These are phyloP conservation scores for Starmera stellimalicola DNA, from an alignment of 1,139 yeast species.

Conservation along the genomic window DNA sequence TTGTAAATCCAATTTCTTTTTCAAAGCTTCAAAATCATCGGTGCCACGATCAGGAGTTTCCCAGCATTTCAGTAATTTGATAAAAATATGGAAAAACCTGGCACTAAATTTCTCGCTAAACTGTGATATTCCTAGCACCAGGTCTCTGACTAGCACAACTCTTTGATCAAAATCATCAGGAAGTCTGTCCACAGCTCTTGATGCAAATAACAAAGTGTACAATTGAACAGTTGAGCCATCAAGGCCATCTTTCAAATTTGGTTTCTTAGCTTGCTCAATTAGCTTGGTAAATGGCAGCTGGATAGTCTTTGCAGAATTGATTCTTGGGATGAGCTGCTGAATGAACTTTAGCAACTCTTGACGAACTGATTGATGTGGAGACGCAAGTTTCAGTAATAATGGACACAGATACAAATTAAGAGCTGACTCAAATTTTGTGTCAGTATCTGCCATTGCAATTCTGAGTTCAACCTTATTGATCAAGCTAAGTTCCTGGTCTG, in stretches of 20 bases:
- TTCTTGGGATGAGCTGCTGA: slow-evolving; percentile 58
- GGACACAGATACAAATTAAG: slow-evolving; percentile 67
- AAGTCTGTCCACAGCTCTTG: slow-evolving; percentile 55
- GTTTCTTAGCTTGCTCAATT: slow-evolving; percentile 51
- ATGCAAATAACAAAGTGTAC: slow-evolving; percentile 56
- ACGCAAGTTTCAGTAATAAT: slow-evolving; percentile 64
- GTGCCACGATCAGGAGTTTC: slow-evolving; percentile 39
- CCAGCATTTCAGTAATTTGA: slow-evolving; percentile 46
- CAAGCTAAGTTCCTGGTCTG: slow-evolving; percentile 45
- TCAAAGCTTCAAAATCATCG: slow-evolving; percentile 30
- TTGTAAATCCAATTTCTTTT: slow-evolving; percentile 24
- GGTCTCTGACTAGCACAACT: slow-evolving; percentile 33
- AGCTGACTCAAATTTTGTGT: slow-evolving; percentile 51
- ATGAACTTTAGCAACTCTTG: slow-evolving; percentile 58
- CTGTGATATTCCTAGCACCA: slow-evolving; percentile 37
- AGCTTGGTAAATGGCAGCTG: slow-evolving; percentile 55
- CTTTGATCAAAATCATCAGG: slow-evolving; percentile 21
- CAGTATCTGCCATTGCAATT: slow-evolving; percentile 67
- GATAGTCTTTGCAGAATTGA: slow-evolving; percentile 46
- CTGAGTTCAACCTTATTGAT: slow-evolving; percentile 76
- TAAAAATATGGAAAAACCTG: slow-evolving; percentile 50
- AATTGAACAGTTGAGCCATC: slow-evolving; percentile 49
- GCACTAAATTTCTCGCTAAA: slow-evolving; percentile 36
- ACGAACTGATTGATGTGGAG: slow-evolving; percentile 61
- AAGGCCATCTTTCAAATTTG: slow-evolving; percentile 33